A percentile compares a stretch with the other conserved stretches of the same genome.
These are phyloP conservation scores for Fusarium begoniae DNA, from an alignment of 2,329 filamentous ascomycete genomes.

Conservation along the genomic window DNA sequence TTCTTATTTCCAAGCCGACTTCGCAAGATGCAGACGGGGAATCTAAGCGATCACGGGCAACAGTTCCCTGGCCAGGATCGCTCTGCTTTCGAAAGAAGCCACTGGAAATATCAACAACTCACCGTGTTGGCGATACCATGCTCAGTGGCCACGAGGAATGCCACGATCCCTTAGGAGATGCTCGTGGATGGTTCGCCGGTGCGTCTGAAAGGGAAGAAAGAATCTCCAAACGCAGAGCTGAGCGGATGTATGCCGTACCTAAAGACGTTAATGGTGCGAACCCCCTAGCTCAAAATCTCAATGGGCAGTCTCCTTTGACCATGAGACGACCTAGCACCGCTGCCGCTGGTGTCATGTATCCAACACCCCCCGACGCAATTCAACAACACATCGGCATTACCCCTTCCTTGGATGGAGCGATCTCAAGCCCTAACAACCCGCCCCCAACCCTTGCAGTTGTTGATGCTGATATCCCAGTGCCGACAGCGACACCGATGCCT, in stretches of 20 bases:
- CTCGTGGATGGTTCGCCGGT: conserved; percentile 59
- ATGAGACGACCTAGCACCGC: conserved; percentile 60
- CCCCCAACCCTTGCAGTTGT: conserved; percentile 43
- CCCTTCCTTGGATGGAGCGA: conserved; percentile 64
- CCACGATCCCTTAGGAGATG: conserved; percentile 59
- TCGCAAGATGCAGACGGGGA: conserved; percentile 54
- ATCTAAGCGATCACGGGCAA: conserved; percentile 53
- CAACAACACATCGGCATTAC: conserved; percentile 63
- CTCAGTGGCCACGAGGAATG: conserved; percentile 52
- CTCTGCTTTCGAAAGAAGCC: conserved; percentile 63
- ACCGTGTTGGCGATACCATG: conserved; percentile 52
- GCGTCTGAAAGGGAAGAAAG: conserved; percentile 58
- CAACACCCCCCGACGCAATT: conserved; percentile 74
- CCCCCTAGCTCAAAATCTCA: conserved; percentile 54
- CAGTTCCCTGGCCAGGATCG: conserved; percentile 63
- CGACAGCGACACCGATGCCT: conserved; percentile 27
- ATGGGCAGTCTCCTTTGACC: conserved; percentile 62
- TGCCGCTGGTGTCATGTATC: conserved; percentile 69
- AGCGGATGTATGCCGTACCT: conserved; percentile 55
- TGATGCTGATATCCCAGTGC: conserved; percentile 42
- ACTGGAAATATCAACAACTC: conserved; percentile 52
- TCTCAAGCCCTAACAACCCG: conserved; percentile 64
- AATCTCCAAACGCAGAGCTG: conserved; percentile 59
- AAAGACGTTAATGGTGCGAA: conserved; percentile 56
- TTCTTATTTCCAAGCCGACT: conserved; percentile 59